Percentiles rank a stretch among this genome's conserved stretches.
phyloP scores from a whole-genome alignment of 768 basidiomycete species.

The Lentinula guzmanii region DNA sequence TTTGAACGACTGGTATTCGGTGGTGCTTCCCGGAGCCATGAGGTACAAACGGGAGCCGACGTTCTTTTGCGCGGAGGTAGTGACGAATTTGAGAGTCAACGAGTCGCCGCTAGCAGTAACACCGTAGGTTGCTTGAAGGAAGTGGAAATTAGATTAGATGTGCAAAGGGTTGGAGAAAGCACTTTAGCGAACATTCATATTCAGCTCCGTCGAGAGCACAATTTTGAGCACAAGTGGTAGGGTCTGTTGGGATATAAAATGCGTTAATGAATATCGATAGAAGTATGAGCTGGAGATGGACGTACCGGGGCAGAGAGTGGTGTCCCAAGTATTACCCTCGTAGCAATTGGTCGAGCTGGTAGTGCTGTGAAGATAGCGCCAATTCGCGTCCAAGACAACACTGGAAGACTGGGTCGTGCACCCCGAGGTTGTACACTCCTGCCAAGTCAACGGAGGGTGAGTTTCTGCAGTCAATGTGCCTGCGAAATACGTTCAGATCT shows the following conservation, averaged over 20 bases:
- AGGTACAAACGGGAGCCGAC: slow-evolving; percentile 24
- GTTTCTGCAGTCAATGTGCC: slow-evolving; percentile 30
- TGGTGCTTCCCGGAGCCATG: slow-evolving; percentile 19
- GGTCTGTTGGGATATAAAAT: background rate
- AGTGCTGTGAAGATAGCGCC: slow-evolving; percentile 28
- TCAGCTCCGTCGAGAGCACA: slow-evolving; percentile 11
- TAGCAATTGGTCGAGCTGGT: slow-evolving; percentile 17
- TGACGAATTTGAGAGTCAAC: slow-evolving; percentile 27
- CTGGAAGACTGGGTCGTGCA: slow-evolving; percentile 16
- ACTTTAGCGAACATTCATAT: background rate
- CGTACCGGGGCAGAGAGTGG: slow-evolving; percentile 26
- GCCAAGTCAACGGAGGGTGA: slow-evolving; percentile 27
- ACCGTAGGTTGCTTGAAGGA: slow-evolving; percentile 25
- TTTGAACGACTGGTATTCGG: slow-evolving; percentile 21
- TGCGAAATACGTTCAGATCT: background rate
- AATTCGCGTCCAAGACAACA: slow-evolving; percentile 32
- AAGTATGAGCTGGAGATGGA: background rate
- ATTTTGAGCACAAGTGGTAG: slow-evolving; percentile 23
- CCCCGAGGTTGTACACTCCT: slow-evolving; percentile 25
- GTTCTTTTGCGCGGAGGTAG: slow-evolving; percentile 11
- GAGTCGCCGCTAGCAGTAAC: slow-evolving; percentile 25
- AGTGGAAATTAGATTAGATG: background rate
- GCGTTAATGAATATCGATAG: background rate
- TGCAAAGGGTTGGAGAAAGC: background rate
- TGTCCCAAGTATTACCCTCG: slow-evolving; percentile 34